Percentiles rank a stretch among this genome's conserved stretches.
phyloP scores from a whole-genome alignment of 352 stramenopile species.

The Globisporangium splendens region DNA sequence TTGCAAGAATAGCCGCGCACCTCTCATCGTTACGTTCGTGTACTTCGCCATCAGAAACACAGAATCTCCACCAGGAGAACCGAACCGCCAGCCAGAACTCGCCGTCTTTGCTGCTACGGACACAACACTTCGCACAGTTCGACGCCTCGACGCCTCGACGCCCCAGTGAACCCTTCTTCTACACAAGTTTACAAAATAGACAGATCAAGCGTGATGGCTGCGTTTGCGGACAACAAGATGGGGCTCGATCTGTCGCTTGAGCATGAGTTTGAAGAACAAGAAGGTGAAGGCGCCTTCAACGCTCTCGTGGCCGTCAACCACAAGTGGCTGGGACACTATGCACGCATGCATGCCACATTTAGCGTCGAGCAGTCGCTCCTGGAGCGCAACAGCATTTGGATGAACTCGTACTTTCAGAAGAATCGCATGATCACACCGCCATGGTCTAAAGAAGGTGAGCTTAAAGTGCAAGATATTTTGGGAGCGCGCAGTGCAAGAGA shows the following conservation, averaged over 20 bases:
- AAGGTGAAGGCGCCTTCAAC: conserved; percentile 35
- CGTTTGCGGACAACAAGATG: conserved; percentile 15
- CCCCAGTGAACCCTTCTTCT: background rate
- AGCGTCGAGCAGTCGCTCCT: conserved; percentile 50
- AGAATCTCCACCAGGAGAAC: too few relatives aligned
- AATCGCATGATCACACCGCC: conserved; percentile 63
- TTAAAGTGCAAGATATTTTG: background rate
- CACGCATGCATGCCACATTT: conserved; percentile 50
- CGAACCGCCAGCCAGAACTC: too few relatives aligned
- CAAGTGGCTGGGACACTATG: conserved; percentile 63
- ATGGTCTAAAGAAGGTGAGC: conserved; percentile 46
- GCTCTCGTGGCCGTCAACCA: conserved; percentile 57
- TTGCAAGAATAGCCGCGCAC: too few relatives aligned
- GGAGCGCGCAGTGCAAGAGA: background rate
- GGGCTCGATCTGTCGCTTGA: conserved; percentile 36
- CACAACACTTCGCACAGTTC: too few relatives aligned
- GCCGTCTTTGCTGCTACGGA: too few relatives aligned
- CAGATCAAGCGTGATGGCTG: conserved; percentile 11
- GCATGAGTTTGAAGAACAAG: conserved; percentile 13
- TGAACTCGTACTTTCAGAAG: conserved; percentile 83
- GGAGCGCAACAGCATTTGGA: conserved; percentile 71
- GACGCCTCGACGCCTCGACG: background rate
- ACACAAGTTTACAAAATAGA: background rate
- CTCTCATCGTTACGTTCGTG: too few relatives aligned
- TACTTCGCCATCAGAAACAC: too few relatives aligned